Evolutionary conservation across 352 stramenopile species (phyloP).

Genomic region (Pythium insidiosum): DNA sequence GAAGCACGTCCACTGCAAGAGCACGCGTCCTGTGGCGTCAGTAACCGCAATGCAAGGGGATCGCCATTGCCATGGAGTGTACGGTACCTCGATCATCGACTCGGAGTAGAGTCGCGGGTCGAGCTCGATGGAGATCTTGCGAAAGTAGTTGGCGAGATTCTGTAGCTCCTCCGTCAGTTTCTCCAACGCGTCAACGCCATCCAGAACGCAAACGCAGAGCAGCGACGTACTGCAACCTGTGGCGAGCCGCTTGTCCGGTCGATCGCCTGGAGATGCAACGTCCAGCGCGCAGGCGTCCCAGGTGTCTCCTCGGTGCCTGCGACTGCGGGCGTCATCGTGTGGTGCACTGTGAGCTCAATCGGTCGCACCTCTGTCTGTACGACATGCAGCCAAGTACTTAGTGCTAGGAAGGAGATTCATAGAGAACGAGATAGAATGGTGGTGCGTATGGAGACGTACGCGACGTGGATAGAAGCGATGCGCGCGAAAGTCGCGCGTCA

Average conservation of each 20-base stretch:
- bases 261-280: slow-evolving; percentile 50
- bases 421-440: too few relatives aligned
- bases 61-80: too few relatives aligned
- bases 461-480: slow-evolving; percentile 41
- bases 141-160: slow-evolving; percentile 77
- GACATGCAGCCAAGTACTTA: background rate
- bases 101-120: slow-evolving; percentile 61
- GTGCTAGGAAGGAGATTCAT: too few relatives aligned
- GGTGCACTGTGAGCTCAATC: slow-evolving; percentile 46
- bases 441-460: background rate
- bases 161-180: too few relatives aligned
- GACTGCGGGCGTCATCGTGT: slow-evolving; percentile 48
- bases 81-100: slow-evolving; percentile 53
- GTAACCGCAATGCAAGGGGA: too few relatives aligned
- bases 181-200: too few relatives aligned
- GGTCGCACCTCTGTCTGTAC: slow-evolving; percentile 42
- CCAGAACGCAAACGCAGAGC: slow-evolving; percentile 1
- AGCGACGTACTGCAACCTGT: slow-evolving; percentile 34
- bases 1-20: slow-evolving; percentile 64
- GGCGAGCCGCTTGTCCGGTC: slow-evolving; percentile 23
- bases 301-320: slow-evolving; percentile 20
- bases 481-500: slow-evolving; percentile 49
- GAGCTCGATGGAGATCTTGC: slow-evolving; percentile 65
- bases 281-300: slow-evolving; percentile 37
- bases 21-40: too few relatives aligned